phyloP scores from a whole-genome alignment of 2,329 filamentous ascomycete species.

The Aspergillus candidus region DNA sequence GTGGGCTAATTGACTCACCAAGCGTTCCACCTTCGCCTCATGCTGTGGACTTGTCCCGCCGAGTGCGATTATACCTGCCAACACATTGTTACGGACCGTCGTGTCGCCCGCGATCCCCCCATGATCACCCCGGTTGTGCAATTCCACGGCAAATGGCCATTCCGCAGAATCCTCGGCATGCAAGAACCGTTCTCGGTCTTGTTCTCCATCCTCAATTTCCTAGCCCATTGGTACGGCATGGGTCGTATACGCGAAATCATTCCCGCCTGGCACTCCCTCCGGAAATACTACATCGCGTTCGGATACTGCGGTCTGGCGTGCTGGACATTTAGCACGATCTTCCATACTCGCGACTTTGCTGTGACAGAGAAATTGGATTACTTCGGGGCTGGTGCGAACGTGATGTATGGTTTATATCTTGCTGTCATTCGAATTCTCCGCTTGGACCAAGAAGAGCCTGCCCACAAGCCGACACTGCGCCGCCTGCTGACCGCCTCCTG shows the following conservation, averaged over 20 bases:
- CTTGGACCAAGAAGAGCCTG: conserved; percentile 57
- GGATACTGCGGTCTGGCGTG: conserved; percentile 74
- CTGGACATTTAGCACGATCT: conserved; percentile 85
- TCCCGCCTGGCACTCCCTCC: conserved; percentile 66
- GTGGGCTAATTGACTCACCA: conserved; percentile 11
- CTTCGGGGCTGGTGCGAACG: conserved; percentile 82
- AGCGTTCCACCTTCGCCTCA: conserved; percentile 79
- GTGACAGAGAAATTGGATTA: conserved; percentile 93
- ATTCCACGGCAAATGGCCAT: conserved; percentile 99
- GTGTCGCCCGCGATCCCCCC: conserved; percentile 58
- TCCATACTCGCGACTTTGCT: conserved; percentile 82
- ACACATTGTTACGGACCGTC: conserved; percentile 74
- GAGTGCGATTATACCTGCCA: conserved; percentile 99
- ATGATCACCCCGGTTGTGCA: conserved; percentile 68
- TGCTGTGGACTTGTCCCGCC: conserved; percentile 84
- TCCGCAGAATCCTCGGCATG: conserved; percentile 80
- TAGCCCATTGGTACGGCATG: conserved; percentile 76
- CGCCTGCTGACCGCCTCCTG: conserved; percentile 73
- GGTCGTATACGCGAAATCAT: conserved; percentile 62
- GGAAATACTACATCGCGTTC: conserved; percentile 73
- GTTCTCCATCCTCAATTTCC: conserved; percentile 87
- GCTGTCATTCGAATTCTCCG: conserved; percentile 75
- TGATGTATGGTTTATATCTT: conserved; percentile 88
- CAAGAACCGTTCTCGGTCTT: conserved; percentile 92
- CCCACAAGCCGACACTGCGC: conserved; percentile 50